Base-by-base conservation (phyloP, 768 basidiomycete genomes). In the Naganishia vaughanmartiniae region DNA sequence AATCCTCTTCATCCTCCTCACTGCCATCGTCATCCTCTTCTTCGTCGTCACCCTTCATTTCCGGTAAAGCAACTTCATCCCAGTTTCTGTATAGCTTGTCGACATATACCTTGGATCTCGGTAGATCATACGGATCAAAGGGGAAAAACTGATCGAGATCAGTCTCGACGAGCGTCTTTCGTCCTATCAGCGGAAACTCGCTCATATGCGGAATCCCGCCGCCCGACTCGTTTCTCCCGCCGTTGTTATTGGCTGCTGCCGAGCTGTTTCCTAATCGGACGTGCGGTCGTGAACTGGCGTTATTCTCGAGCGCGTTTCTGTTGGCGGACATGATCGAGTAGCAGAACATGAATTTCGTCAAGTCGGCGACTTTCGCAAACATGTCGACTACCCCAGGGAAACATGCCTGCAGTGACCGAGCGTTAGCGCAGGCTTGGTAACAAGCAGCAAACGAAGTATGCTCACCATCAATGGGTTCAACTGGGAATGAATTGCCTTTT, bases 131-230 rank as follows among this genome's bases (percentile, higher is more conserved):
- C 2, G 96, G 96, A 80, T 99, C 96, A 79, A 99, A 99, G 0
- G 96, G 96, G 84, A 99, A 99, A 84, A 97, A 98, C 14, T 89
- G 88, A 77, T 92, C 93, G 67, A 98, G 84, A 71, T 94, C 92
- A 11, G 86, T 84, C 63, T 86, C 86, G 19, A 76, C 63, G 54
- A 77, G 76, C 36, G 70, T 73, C 54, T 78, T 77, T 66, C 79
- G 70, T 19, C 77, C 77, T 66, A 75, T 71, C 24, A 73, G 71
- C 54, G 71, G 58, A 73, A 75, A 34, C 72, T 73, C 21, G 73
- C 66, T 19, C 69, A 74, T 15, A 42, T 72, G 65, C 14, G 33
- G 48, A 33, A 48, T 65, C 69, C 24, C 73, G 56, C 26, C 28
- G 60, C 24, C n/a, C 1, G 48, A 3, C n/a, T 51, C 48, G 21